A percentile compares a stretch with the other conserved stretches of the same genome.
These are phyloP conservation scores for Trichoderma aggressivum DNA, from an alignment of 2,329 filamentous ascomycete species.

Conservation along the genomic window DNA sequence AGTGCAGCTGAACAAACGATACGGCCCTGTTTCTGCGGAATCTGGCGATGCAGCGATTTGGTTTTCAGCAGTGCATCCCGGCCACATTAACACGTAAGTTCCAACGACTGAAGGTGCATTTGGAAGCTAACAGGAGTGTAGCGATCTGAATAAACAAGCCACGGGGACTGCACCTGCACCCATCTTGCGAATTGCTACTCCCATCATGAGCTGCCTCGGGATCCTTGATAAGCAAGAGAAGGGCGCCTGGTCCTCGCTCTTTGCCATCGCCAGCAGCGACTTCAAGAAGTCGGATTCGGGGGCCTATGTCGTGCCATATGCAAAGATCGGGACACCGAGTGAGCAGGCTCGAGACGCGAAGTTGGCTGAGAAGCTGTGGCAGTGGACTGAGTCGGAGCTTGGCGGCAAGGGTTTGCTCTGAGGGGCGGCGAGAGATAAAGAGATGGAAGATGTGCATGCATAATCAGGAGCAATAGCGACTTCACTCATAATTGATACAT, in stretches of 20 bases:
- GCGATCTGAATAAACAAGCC: constrained; percentile 23
- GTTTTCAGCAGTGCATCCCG: constrained; percentile 19
- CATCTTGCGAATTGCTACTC: constrained; percentile 20
- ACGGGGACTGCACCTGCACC: constrained; percentile 16
- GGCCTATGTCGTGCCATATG: constrained; percentile 25
- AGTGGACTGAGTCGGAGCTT: constrained; percentile 20
- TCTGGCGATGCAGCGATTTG: not conserved
- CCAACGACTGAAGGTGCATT: not conserved
- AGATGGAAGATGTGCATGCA: not conserved
- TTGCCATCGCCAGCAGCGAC: constrained; percentile 22
- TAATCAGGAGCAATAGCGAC: not conserved
- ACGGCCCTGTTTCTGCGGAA: constrained; percentile 26
- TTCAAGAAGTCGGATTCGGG: constrained; percentile 23
- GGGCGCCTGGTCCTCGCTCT: constrained; percentile 26
- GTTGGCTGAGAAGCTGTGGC: constrained; percentile 21
- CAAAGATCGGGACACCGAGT: constrained; percentile 25
- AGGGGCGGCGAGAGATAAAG: not conserved
- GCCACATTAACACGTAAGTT: constrained; percentile 20
- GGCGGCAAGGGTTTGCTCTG: constrained; percentile 16
- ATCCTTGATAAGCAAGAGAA: constrained; percentile 23
- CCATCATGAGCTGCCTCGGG: constrained; percentile 22
- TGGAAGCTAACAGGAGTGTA: not conserved
- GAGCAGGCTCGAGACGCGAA: constrained; percentile 18
- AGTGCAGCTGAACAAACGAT: constrained; percentile 36
- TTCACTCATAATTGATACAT: not conserved